Evolutionary conservation across 352 stramenopile species (phyloP).

Genomic region (Phytophthora crassamura): DNA sequence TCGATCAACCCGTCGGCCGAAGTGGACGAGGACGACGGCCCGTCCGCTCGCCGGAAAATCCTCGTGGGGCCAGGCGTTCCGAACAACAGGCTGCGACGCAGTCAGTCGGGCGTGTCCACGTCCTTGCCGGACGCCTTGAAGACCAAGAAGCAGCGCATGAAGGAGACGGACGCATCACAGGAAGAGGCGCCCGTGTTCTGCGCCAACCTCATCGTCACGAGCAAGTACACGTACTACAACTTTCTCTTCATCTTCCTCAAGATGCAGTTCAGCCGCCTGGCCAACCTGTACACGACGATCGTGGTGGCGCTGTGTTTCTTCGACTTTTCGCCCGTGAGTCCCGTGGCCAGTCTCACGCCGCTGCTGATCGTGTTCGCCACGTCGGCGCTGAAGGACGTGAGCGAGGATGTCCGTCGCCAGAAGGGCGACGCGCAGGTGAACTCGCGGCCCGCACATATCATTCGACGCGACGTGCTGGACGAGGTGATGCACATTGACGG

Average conservation of each 20-base stretch:
- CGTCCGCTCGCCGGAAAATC: slow-evolving; percentile 51
- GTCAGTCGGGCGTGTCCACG: slow-evolving; percentile 28
- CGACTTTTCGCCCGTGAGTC: slow-evolving; percentile 85
- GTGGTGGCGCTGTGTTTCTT: slow-evolving; percentile 92
- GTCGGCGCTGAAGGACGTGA: slow-evolving; percentile 89
- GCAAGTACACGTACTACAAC: slow-evolving; percentile 93
- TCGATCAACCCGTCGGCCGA: slow-evolving; percentile 64
- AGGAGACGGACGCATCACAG: slow-evolving; percentile 32
- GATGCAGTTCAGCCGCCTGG: slow-evolving; percentile 91
- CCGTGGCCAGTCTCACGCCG: slow-evolving; percentile 83
- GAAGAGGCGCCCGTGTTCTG: slow-evolving; percentile 53
- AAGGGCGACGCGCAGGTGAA: slow-evolving; percentile 85
- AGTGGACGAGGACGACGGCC: slow-evolving; percentile 46
- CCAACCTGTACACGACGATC: slow-evolving; percentile 91
- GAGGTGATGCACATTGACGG: slow-evolving; percentile 74
- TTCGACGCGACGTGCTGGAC: slow-evolving; percentile 62
- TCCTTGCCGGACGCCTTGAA: slow-evolving; percentile 33
- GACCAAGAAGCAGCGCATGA: slow-evolving; percentile 34
- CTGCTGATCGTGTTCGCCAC: slow-evolving; percentile 90
- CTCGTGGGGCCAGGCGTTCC: slow-evolving; percentile 41
- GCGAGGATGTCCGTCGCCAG: slow-evolving; percentile 79
- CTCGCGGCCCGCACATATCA: slow-evolving; percentile 75
- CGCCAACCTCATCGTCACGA: slow-evolving; percentile 85
- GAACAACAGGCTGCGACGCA: slow-evolving; percentile 28
- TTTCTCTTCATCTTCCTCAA: slow-evolving; percentile 91